Evolutionary conservation across 2,329 filamentous ascomycete species (phyloP), one percentile per base, ranked within the genome.

Genomic region (Xylaria sp.): DNA sequence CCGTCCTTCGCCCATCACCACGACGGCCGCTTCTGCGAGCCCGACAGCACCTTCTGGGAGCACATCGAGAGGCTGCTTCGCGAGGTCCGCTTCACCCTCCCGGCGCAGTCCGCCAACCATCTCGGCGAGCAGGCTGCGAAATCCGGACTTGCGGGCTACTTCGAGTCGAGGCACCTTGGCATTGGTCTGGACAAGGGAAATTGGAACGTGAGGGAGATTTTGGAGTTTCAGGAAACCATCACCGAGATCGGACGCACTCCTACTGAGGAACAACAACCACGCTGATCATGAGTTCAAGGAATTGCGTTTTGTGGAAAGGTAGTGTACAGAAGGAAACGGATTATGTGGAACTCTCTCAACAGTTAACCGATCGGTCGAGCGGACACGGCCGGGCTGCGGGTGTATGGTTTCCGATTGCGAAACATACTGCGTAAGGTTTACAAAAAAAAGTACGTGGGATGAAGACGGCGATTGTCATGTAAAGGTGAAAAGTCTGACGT

Each of bases 171-270:
- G 7, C 25, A n/a, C 7, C 2, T 22, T 0, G 25, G 15, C 3
- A 25, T 54, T 4, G 27, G 20, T 7, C 17, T 39, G 9, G 31
- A 63, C n/a, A 64, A 58, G 44, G 67, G 53, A 17, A n/a, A 11
- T 25, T 69, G 67, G 67, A 67, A 44, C 15, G 9, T 68, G 11
- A 57, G 22, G 9, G 67, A 69, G 33, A 44, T 62, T 31, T 10
- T 60, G 29, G 53, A 50, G 42, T 65, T 67, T 51, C 51, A 63
- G 38, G n/a, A 27, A 22, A 25, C 17, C n/a, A 10, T 59, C 38
- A 2, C 17, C 5, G 20, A 42, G 36, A 4, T 1, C 2, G 27
- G 27, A 20, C 13, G 15, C 31, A n/a, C 15, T 25, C 20, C 38
- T 7, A 25, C 38, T 31, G 5, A 51, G 3, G 2, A 45, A 3